Evolutionary conservation across 768 basidiomycete genomes (phyloP).

Genomic region (Agaricus sinodeliciosus): DNA sequence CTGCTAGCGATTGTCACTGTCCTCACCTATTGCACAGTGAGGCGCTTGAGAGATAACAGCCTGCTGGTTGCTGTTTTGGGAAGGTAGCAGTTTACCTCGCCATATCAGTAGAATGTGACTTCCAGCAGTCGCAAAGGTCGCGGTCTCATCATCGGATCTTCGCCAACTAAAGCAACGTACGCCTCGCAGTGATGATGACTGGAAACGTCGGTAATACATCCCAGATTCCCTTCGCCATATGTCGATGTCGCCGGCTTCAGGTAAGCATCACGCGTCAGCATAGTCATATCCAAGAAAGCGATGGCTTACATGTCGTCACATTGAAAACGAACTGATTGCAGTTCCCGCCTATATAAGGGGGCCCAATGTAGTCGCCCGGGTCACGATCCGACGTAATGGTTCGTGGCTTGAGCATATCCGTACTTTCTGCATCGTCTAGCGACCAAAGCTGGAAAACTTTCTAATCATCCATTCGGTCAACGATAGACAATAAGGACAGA

Average conservation of each 20-base stretch:
- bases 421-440: conserved; percentile 2
- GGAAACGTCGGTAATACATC: background rate
- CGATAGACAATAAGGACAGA: no score
- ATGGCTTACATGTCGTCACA: background rate
- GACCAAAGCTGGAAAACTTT: conserved; percentile 8
- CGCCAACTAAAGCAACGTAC: conserved; percentile 6
- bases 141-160: background rate
- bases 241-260: conserved; percentile 1
- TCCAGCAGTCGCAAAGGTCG: conserved; percentile 1
- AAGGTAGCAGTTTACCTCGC: conserved; percentile 1
- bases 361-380: background rate
- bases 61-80: background rate
- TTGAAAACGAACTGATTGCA: conserved; percentile 3
- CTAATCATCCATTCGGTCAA: background rate
- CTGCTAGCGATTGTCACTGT: background rate
- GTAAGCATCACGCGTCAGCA: background rate
- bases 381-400: background rate
- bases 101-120: background rate
- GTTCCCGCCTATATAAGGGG: conserved; percentile 1
- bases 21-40: no score
- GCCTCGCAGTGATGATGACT: background rate
- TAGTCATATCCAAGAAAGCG: background rate
- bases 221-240: conserved; percentile 5
- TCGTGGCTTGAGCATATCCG: background rate
- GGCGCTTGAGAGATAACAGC: no score